Base-by-base conservation (phyloP, 108 stramenopile species). In the Pelagomonas calceolata region DNA sequence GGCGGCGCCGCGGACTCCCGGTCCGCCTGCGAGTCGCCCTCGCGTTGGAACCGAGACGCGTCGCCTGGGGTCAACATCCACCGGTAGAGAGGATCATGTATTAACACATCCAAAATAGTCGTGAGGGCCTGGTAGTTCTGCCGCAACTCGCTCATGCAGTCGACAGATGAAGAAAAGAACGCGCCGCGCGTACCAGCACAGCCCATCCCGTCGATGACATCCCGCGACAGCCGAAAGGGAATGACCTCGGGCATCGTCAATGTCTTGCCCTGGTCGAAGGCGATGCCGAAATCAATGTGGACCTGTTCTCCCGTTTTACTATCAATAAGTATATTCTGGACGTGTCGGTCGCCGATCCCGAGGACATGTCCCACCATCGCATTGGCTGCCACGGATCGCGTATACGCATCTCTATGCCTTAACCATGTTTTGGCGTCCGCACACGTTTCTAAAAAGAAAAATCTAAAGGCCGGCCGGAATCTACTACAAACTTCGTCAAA, bases 211-310 rank as follows among this genome's bases (percentile, higher is more conserved):
- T 97, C 96, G n/a, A 98, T 89, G 21, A 98, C 76, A 71, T 99
- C 94, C 35, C 95, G 75, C 31, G 96, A 97, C 18, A 99, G 84
- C 10, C 99, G 91, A 77, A 99, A 99, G 0, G 97, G 99, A 33
- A 99, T 92, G 29, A 78, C 81, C 85, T 99, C 98, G 5, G 98
- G 98, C 30, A 83, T 84, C 37, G 72, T 68, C 51, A 97, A 70
- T 5, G 76, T 79, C 82, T 93, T 94, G 43, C 95, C 99, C 75
- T 97, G 96, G 75, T 99, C 99, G 68, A 99, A 99, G n/a, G 95
- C 91, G 34, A 96, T 85, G 1, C 99, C 97, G 78, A 99, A 99
- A 77, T 99, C 99, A 69, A 99, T 99, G 74, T 99, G 98, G 4
- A 98, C 91, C 36, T 97, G 81, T 76, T 96, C 96, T 17, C 82